phyloP scores from a whole-genome alignment of 176 grass and related monocot species.

The Hsuehochloa calcarea region DNA sequence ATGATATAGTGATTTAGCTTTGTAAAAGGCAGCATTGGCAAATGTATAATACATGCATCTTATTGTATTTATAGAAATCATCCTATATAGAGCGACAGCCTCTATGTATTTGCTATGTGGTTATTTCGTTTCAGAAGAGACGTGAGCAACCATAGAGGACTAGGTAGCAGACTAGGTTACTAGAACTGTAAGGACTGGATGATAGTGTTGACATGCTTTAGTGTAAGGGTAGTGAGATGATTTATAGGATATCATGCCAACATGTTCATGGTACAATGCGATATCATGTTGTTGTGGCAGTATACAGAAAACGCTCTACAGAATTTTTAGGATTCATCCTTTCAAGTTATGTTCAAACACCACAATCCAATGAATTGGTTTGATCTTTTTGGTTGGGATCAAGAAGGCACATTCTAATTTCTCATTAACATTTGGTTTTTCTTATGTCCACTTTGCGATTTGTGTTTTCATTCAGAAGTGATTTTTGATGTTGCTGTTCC shows the following conservation, averaged over 20 bases:
- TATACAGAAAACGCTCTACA: background rate
- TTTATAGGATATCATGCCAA: slow-evolving; percentile 13
- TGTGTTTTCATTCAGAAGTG: background rate
- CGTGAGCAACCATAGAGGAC: background rate
- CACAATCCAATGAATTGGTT: background rate
- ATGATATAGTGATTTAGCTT: background rate
- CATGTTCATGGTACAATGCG: background rate
- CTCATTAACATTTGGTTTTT: background rate
- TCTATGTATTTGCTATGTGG: background rate
- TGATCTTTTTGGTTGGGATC: background rate
- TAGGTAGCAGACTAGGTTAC: background rate
- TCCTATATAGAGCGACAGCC: background rate
- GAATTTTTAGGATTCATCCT: background rate
- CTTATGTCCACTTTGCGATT: background rate
- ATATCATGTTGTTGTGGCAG: background rate
- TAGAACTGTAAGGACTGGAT: background rate
- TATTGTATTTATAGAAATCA: background rate
- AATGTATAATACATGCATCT: background rate
- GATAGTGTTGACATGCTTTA: background rate
- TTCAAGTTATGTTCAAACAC: background rate
- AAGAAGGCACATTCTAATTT: slow-evolving; percentile 3
- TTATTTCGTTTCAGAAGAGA: background rate
- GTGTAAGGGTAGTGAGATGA: background rate
- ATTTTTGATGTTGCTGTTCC: slow-evolving; percentile 15
- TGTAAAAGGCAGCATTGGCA: background rate